These are phyloP conservation scores for Uronychia binucleata DNA, from an alignment of 73 alveolate genomes.

Conservation along the genomic window DNA sequence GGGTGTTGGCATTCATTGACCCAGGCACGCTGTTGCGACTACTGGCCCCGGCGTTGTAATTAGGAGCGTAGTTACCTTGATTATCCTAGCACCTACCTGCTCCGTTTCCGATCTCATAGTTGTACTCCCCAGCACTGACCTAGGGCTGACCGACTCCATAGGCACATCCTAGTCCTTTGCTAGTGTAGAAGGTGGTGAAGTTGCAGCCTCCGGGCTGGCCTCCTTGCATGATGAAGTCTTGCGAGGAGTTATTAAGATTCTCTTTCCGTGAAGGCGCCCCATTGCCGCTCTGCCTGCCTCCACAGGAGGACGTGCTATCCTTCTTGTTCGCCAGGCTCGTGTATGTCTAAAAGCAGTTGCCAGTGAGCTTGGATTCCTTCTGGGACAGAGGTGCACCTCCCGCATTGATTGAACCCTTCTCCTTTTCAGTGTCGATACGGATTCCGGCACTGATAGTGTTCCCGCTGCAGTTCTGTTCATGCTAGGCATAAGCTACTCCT, in stretches of 20 bases:
- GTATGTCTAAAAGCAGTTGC: neutral
- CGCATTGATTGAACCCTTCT: neutral
- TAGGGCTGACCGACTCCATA: neutral
- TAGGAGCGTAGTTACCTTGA: neutral
- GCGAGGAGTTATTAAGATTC: neutral
- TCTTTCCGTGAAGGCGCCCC: neutral
- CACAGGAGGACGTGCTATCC: neutral
- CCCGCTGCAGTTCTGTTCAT: neutral
- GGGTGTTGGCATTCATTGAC: neutral
- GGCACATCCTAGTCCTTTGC: neutral
- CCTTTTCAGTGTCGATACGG: neutral
- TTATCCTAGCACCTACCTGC: neutral
- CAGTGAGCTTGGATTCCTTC: neutral
- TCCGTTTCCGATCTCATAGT: neutral
- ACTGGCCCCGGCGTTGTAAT: neutral
- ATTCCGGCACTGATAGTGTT: neutral
- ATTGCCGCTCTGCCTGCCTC: neutral
- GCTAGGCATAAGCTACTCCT: neutral
- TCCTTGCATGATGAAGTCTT: neutral
- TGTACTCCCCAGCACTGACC: neutral
- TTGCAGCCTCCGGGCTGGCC: neutral
- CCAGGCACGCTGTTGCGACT: neutral
- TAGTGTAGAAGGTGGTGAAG: neutral
- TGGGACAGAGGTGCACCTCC: neutral
- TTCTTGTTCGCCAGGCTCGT: constrained; percentile 1